Evolutionary conservation across 2,329 filamentous ascomycete species (phyloP), one percentile per base, ranked within the genome.

Genomic region (Penicillium sp.): DNA sequence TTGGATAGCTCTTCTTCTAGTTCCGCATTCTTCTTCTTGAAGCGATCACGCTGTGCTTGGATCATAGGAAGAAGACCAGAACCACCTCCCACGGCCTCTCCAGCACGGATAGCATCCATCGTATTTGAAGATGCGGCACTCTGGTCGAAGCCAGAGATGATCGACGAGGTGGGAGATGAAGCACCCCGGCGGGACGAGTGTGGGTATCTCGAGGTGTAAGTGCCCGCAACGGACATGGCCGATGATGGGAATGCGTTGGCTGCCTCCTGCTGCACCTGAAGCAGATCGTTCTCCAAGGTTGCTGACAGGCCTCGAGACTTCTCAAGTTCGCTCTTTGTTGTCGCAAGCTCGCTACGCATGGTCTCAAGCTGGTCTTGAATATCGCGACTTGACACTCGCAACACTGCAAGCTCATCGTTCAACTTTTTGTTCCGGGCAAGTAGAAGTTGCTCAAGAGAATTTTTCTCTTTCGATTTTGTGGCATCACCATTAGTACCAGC

Each of bases 61-160:
- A 98, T 87, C 94, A 98, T 98, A 27, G 93, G 94, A 20, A 98
- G 75, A 54, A 98, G 96, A 10, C 90, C 89, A 0, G 87, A 87
- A 2, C 88, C 87, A 44, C 87, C 80, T 26, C 86, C 86, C 45
- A 85, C 77, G 7, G 84, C 76, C 52, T 83, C 80, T 38, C 89
- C 86, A 2, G 77, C 78, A 26, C 81, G 77, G 20, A 85, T 71
- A 6, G 78, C 72, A 31, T 84, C 80, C 55, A 84, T 72, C 11
- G 74, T 75, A 29, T 71, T 72, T 28, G 67, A 65, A 16, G 69
- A 74, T 39, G 70, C 66, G 34, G 74, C 74, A 35, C 81, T 78
- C 18, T 86, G 84, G 61, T 95, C 87, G 63, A 96, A 89, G n/a
- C 93, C 93, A 50, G 90, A 96, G 60, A 98, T 97, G 60, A 98